A percentile compares a stretch with the other conserved stretches of the same genome.
Evolutionary conservation across 2,329 filamentous ascomycete species (phyloP).

Genomic region (Gnomoniopsis smithogilvyi): DNA sequence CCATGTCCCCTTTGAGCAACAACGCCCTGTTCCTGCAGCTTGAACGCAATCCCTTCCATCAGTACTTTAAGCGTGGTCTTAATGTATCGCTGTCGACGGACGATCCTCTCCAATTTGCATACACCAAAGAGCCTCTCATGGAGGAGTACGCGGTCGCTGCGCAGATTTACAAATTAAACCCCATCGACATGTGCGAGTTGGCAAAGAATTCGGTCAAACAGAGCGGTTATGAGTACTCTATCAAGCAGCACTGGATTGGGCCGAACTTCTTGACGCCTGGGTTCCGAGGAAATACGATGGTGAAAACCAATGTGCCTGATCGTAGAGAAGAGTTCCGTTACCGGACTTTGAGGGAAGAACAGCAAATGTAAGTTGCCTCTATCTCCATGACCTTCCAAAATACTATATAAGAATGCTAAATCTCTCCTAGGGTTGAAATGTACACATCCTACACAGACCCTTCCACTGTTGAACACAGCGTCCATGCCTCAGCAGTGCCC

Average conservation of each 20-base stretch:
- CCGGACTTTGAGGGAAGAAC: slow-evolving; percentile 80
- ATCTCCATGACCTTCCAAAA: not conserved
- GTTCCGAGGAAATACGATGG: slow-evolving; percentile 82
- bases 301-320: slow-evolving; percentile 94
- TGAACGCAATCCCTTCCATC: slow-evolving; percentile 92
- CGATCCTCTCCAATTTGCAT: slow-evolving; percentile 95
- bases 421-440: slow-evolving; percentile 34
- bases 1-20: slow-evolving; percentile 98
- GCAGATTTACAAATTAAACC: slow-evolving; percentile 96
- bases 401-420: slow-evolving; percentile 5
- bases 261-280: slow-evolving; percentile 74
- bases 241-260: slow-evolving; percentile 93
- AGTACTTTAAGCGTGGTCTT: slow-evolving; percentile 90
- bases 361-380: slow-evolving; percentile 65
- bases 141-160: slow-evolving; percentile 98
- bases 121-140: slow-evolving; percentile 96
- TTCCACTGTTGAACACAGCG: not conserved
- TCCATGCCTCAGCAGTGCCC: slow-evolving; percentile 6
- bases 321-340: slow-evolving; percentile 87
- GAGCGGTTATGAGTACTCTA: slow-evolving; percentile 83
- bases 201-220: slow-evolving; percentile 95
- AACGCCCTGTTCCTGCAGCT: slow-evolving; percentile 96
- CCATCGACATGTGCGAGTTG: slow-evolving; percentile 97
- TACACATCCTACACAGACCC: slow-evolving; percentile 35
- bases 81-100: slow-evolving; percentile 97